Evolutionary conservation across 371 early-diverging fungal genomes (phyloP), one percentile per base, ranked within the genome.

Genomic region (Massospora cicadina): DNA sequence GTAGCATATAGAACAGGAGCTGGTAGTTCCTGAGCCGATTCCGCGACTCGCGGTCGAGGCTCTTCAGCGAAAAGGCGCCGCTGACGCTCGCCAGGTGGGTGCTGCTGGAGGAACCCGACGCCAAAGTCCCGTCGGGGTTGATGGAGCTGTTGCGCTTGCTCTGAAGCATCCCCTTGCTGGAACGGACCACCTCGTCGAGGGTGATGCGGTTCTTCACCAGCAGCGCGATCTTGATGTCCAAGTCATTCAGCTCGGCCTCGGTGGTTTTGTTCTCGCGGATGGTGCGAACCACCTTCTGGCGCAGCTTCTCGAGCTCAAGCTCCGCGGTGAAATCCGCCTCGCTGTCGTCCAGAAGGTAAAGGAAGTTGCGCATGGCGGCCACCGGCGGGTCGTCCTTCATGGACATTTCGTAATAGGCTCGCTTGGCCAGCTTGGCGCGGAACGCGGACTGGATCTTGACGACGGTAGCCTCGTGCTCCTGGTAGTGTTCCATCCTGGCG

Each of bases 191-290:
- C 69, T 95, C 95, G 32, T 95, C 94, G 53, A 98, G 75, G 10
- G 92, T 82, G 63, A 97, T 91, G 60, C 91, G 90, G 75, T 99
- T 99, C 67, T 92, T 87, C 33, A 98, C 86, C 25, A 99, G 82
- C 23, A 99, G 79, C 12, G 96, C 90, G 66, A 99, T 96, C 72
- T 97, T 96, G 65, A 90, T 85, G 68, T 99, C 98, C 1, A 98
- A 77, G 24, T 88, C 85, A 65, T 84, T 91, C 25, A 99, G 75
- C 53, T 89, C 82, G 0, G 78, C 75, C 67, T 96, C 94, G 12
- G 86, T 74, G 53, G 81, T 77, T 55, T 85, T 84, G 74, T 95
- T 98, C 66, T 96, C 94, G 12, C 91, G 81, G 66, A 97, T 97
- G 33, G 78, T 79, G 63, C 83, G 84, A 68, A 96, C 85, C 0